These are phyloP conservation scores for Pontederia crassipes DNA, from an alignment of 176 grass and related monocot species.

Conservation along the genomic window DNA sequence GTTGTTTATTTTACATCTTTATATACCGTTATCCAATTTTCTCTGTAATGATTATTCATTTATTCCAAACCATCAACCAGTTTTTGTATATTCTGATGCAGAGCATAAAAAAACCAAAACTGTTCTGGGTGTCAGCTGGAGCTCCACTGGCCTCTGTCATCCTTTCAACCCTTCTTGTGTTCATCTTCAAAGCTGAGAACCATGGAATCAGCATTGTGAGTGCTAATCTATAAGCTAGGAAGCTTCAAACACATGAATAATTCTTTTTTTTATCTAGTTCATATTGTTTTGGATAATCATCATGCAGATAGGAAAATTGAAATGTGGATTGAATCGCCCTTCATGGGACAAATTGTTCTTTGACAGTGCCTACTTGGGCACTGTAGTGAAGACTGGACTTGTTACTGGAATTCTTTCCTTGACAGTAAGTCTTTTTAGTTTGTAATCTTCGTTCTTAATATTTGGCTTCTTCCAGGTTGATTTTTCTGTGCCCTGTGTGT, in stretches of 20 bases:
- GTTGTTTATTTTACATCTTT: neutral
- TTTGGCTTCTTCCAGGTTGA: too few species aligned
- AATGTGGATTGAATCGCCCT: slow-evolving; percentile 65
- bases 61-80: neutral
- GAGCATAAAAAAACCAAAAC: slow-evolving; percentile 62
- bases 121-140: slow-evolving; percentile 87
- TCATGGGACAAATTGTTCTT: slow-evolving; percentile 92
- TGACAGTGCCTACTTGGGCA: slow-evolving; percentile 45
- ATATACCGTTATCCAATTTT: neutral
- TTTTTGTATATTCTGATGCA: slow-evolving; percentile 13
- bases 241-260: neutral
- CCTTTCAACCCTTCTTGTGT: slow-evolving; percentile 77
- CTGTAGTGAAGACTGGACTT: slow-evolving; percentile 70
- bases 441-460: neutral
- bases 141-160: slow-evolving; percentile 68
- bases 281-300: neutral
- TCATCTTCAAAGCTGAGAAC: slow-evolving; percentile 69
- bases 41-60: neutral
- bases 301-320: slow-evolving; percentile 65
- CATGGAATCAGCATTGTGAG: slow-evolving; percentile 89
- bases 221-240: neutral
- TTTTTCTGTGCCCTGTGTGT: neutral
- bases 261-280: neutral
- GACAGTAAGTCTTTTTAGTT: slow-evolving; percentile 31
- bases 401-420: slow-evolving; percentile 82